A percentile compares a stretch with the other conserved stretches of the same genome.
Evolutionary conservation across 2,329 filamentous ascomycete species (phyloP).

Genomic region (Aspergillus sclerotialis): DNA sequence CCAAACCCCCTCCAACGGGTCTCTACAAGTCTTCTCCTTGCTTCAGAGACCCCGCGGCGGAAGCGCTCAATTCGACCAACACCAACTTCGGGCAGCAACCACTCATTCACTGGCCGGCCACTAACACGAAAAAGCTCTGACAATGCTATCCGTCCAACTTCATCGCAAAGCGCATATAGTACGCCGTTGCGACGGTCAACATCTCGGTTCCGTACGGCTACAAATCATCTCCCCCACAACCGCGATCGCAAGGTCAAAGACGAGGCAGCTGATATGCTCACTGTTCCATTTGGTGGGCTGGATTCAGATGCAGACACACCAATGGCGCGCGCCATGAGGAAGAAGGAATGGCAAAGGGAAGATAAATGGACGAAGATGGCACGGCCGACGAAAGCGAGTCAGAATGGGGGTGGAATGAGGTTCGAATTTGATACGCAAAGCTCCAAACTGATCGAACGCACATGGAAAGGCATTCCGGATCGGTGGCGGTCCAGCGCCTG

Average conservation of each 20-base stretch:
- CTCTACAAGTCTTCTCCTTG: conserved; percentile 52
- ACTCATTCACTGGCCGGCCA: conserved; percentile 37
- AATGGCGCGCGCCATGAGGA: conserved; percentile 43
- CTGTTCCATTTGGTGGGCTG: conserved; percentile 47
- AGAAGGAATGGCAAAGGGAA: conserved; percentile 55
- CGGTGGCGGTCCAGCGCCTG: conserved; percentile 89
- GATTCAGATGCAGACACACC: conserved; percentile 42
- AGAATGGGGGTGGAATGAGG: conserved; percentile 53
- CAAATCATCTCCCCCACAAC: conserved; percentile 48
- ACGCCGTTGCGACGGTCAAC: conserved; percentile 33
- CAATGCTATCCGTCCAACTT: conserved; percentile 38
- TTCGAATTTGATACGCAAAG: conserved; percentile 77
- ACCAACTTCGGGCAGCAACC: conserved; percentile 40
- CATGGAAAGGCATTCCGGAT: conserved; percentile 98
- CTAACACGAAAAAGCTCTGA: conserved; percentile 36
- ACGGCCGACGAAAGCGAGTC: conserved; percentile 36
- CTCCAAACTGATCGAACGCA: conserved; percentile 80
- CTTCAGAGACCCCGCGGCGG: conserved; percentile 49
- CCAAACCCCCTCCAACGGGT: conserved; percentile 49
- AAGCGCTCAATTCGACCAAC: conserved; percentile 46
- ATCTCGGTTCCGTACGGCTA: conserved; percentile 44
- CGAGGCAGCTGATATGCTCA: conserved; percentile 60
- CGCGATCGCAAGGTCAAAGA: conserved; percentile 49
- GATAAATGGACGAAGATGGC: conserved; percentile 66
- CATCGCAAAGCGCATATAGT: conserved; percentile 40